Conservation (phyloP, 23 red algal species). For the Gracilaria gracilis region DNA sequence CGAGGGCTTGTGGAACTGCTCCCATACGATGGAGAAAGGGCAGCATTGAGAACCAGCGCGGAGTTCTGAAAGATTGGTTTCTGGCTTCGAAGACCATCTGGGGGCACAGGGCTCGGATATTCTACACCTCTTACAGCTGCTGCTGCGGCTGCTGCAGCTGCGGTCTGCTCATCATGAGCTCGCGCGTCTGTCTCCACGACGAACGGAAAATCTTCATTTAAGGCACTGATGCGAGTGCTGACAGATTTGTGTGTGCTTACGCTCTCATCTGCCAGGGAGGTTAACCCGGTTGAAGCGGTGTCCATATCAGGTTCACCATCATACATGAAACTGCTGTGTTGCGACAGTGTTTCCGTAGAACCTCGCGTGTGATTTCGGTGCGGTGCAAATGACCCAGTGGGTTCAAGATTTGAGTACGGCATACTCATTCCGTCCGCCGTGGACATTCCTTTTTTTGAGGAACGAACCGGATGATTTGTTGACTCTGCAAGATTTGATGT, state of each 20-base stretch:
- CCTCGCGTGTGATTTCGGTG: slow-evolving; percentile 1
- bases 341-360: slow-evolving; percentile 25
- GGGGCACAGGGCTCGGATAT: neutral
- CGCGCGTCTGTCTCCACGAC: slow-evolving; percentile 25
- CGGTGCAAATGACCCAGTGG: neutral
- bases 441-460: slow-evolving; percentile 36
- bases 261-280: slow-evolving; percentile 75
- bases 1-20: slow-evolving; percentile 42
- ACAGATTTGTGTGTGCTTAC: slow-evolving; percentile 70
- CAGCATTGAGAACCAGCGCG: slow-evolving; percentile 27
- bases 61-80: slow-evolving; percentile 66
- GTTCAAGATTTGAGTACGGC: slow-evolving; percentile 14
- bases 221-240: slow-evolving; percentile 17
- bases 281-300: slow-evolving; percentile 60
- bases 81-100: neutral
- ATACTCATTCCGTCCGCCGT: slow-evolving; percentile 19
- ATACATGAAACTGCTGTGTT: slow-evolving; percentile 14
- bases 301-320: slow-evolving; percentile 41
- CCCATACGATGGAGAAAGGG: slow-evolving; percentile 20
- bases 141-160: no score
- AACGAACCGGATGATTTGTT: neutral
- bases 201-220: slow-evolving; percentile 35
- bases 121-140: neutral
- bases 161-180: neutral
- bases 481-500: neutral